Evolutionary conservation across 2,329 filamentous ascomycete genomes (phyloP).

Genomic region (Colletotrichum noveboracense): DNA sequence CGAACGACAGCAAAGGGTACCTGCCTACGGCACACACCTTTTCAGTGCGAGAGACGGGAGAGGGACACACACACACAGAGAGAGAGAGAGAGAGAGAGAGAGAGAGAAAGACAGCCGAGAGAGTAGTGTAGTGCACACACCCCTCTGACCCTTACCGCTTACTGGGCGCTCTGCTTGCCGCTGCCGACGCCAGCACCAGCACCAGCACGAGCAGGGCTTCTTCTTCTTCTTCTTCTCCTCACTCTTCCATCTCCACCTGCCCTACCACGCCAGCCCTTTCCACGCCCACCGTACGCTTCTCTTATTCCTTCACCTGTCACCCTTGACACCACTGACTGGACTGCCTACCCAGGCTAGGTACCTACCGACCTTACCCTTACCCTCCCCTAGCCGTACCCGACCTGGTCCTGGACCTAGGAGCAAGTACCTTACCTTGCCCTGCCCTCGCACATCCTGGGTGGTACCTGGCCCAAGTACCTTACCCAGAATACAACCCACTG

Average conservation of each 20-base stretch:
- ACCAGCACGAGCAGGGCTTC: background rate
- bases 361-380: background rate
- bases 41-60: background rate
- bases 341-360: background rate
- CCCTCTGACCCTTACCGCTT: background rate
- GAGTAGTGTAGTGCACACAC: background rate
- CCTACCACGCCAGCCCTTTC: background rate
- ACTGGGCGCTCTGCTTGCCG: background rate
- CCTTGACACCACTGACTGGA: background rate
- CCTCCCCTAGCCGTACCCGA: background rate
- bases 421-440: background rate
- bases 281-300: background rate
- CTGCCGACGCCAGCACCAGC: background rate
- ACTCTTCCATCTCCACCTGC: background rate
- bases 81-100: background rate
- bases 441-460: background rate
- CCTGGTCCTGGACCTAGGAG: background rate
- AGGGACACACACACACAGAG: background rate
- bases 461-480: background rate
- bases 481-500: background rate
- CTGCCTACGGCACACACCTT: background rate
- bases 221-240: background rate
- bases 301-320: background rate
- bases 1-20: background rate
- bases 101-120: background rate